Evolutionary conservation across 306 rosid species (phyloP), one percentile per base, ranked within the genome.

Genomic region (Lablab purpureus): DNA sequence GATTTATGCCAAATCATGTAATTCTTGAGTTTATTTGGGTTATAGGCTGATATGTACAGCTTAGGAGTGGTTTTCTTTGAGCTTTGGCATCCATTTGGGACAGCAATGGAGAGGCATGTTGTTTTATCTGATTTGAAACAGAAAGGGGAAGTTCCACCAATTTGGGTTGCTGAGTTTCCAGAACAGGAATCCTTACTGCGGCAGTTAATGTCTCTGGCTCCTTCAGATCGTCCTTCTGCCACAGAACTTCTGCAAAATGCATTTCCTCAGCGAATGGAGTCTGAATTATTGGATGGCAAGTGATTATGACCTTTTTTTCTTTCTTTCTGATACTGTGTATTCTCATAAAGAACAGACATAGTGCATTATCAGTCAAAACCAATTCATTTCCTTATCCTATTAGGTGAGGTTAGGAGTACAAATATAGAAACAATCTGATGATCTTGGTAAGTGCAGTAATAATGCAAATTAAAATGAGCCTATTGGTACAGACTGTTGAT

Each of bases 31-130:
- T 84, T 79, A 46, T 70, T 66, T 84, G 89, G 83, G 66, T 76
- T 85, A 76, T 87, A 94, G 97, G 99, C 92, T 52, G 99, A 94
- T 85, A 94, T 92, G 99, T 94, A 94, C 89, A 94, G 97, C 86
- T 90, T 92, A 76, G 99, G 99, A 18, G 77, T 94, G 79, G 97
- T 94, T 65, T 94, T 94, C 85, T 94, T 94, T 78, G 97, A 94
- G 90, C 97, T 94, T 80, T 94, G 99, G 97, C 94, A 94, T 76
- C 99, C 99, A 43, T 94, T 94, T 90, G 94, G 91, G 68, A 94
- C 97, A 40, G 91, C 92, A 75, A 94, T 94, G 99, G 99, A 94
- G 88, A 87, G 97, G 45, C 71, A 88, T 5, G 69, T 90, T 81
- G 88, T 94, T 81, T 91, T 94, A 82, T 85, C 92, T 63, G 95